Evolutionary conservation across 2,329 filamentous ascomycete genomes (phyloP).

Genomic region (Leptographium lundbergii): DNA sequence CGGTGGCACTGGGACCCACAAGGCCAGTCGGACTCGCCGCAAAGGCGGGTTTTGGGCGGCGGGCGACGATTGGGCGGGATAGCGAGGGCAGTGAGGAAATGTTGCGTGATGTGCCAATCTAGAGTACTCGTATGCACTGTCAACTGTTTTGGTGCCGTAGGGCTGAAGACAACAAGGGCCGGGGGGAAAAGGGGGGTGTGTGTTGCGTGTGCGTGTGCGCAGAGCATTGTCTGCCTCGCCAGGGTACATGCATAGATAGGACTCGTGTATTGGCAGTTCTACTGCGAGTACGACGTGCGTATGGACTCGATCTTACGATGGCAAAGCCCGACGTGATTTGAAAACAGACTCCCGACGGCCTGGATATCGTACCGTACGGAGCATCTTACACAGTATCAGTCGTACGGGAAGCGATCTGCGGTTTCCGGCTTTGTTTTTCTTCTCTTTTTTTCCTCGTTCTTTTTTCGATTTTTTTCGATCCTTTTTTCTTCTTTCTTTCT

Average conservation of each 20-base stretch:
- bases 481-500: background rate
- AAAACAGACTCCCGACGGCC: too few species aligned
- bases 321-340: too few species aligned
- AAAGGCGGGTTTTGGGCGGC: background rate
- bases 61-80: background rate
- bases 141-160: background rate
- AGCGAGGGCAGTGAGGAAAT: background rate
- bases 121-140: background rate
- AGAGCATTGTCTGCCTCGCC: too few species aligned
- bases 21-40: background rate
- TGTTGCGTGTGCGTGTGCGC: background rate
- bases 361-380: too few species aligned
- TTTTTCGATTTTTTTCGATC: background rate
- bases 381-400: too few species aligned
- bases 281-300: too few species aligned
- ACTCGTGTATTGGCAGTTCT: too few species aligned
- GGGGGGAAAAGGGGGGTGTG: background rate
- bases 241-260: too few species aligned
- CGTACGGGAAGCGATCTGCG: too few species aligned
- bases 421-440: too few species aligned
- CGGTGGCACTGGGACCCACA: background rate
- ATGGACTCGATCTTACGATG: too few species aligned
- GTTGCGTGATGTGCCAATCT: background rate
- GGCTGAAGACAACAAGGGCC: background rate
- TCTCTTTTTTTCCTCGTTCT: too few species aligned